phyloP scores from a whole-genome alignment of 2,329 filamentous ascomycete genomes.

The Aspergillus pseudoglaucus region DNA sequence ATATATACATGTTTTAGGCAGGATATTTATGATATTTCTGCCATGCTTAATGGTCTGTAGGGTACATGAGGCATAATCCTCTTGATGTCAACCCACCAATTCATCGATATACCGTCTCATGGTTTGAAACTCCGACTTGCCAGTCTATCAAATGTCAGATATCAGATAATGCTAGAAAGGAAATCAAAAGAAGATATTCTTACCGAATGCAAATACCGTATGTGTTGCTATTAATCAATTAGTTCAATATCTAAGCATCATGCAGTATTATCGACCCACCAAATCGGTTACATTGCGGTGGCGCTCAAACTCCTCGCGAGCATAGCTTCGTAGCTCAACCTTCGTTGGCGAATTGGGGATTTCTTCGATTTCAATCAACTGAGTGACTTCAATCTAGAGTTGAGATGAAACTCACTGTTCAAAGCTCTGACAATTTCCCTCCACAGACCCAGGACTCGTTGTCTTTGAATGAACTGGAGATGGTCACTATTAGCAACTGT shows the following conservation, averaged over 20 bases:
- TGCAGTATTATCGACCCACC: conserved; percentile 19
- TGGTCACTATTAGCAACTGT: conserved; percentile 3
- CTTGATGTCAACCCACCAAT: conserved; percentile 17
- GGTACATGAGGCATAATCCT: not conserved
- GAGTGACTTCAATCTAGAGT: not conserved
- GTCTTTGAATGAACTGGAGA: conserved; percentile 37
- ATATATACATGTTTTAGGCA: too few species aligned
- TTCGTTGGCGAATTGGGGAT: conserved; percentile 36
- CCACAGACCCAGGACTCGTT: conserved; percentile 38
- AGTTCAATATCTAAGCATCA: not conserved
- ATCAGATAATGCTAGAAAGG: not conserved
- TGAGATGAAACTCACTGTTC: conserved; percentile 23
- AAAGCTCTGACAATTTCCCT: conserved; percentile 37
- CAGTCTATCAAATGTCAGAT: conserved; percentile 26
- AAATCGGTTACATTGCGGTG: conserved; percentile 38
- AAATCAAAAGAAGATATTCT: not conserved
- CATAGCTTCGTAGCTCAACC: conserved; percentile 37
- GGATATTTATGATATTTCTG: too few species aligned
- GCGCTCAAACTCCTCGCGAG: conserved; percentile 39
- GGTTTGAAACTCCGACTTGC: conserved; percentile 42
- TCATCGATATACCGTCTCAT: conserved; percentile 44
- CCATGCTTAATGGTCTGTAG: not conserved
- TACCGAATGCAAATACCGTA: conserved; percentile 41
- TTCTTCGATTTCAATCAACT: conserved; percentile 20
- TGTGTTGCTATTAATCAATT: conserved; percentile 28